A percentile compares a stretch with the other conserved stretches of the same genome.
phyloP scores from a whole-genome alignment of 805 yeast species.

The Kodamaea neixiangensis region DNA sequence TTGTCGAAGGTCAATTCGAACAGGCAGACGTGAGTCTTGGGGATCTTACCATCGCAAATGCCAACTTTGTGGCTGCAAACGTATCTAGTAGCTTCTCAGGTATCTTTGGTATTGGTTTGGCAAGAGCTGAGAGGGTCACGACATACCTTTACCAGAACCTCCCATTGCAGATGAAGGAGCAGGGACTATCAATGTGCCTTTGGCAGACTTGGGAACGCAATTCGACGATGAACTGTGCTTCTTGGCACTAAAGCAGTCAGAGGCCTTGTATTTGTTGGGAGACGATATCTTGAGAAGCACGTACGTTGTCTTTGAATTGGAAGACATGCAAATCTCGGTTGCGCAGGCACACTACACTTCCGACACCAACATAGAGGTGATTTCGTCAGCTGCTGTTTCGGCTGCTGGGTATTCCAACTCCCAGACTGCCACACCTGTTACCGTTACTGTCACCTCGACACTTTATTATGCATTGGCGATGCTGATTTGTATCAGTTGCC shows the following conservation, averaged over 20 bases:
- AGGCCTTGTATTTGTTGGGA: constrained; percentile 22
- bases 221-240: too few relatives aligned
- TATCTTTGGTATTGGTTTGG: constrained; percentile 1
- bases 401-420: constrained; percentile 51
- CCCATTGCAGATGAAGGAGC: constrained; percentile 32
- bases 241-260: too few relatives aligned
- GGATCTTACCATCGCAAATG: not conserved
- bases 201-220: too few relatives aligned
- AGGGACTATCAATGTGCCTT: constrained; percentile 12
- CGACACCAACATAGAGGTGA: constrained; percentile 17
- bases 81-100: not conserved
- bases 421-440: not conserved
- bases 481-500: not conserved
- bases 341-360: constrained; percentile 25
- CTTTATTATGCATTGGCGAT: not conserved
- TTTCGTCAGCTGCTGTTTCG: constrained; percentile 42
- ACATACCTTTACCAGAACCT: constrained; percentile 32
- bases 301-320: constrained; percentile 28
- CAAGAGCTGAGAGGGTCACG: not conserved
- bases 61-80: constrained; percentile 1
- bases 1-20: not conserved
- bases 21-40: not conserved
- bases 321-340: constrained; percentile 23
- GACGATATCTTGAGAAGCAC: constrained; percentile 29
- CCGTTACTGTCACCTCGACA: not conserved